Percentiles rank a stretch among this genome's conserved stretches.
These are phyloP conservation scores for Acacia concinna DNA, from an alignment of 331 rosid genomes.

Conservation along the genomic window DNA sequence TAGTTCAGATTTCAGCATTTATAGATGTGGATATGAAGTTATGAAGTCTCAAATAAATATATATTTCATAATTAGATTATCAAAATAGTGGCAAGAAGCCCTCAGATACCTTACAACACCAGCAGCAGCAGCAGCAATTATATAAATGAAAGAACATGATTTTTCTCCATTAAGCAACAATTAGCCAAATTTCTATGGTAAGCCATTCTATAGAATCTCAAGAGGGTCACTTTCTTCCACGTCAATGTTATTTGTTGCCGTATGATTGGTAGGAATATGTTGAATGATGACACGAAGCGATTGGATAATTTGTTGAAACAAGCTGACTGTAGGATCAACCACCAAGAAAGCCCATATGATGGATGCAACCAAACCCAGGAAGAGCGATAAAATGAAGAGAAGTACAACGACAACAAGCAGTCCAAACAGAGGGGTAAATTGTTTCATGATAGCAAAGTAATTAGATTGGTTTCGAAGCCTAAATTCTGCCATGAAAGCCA, in stretches of 20 bases:
- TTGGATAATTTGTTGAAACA: background rate
- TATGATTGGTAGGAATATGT: background rate
- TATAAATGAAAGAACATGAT: no score
- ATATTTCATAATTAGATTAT: background rate
- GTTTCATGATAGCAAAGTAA: background rate
- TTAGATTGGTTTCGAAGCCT: background rate
- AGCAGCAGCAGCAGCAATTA: no score
- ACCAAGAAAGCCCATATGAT: background rate
- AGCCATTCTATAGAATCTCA: background rate
- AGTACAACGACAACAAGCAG: background rate
- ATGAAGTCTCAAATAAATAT: background rate
- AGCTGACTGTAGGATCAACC: background rate
- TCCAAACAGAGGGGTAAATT: background rate
- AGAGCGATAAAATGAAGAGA: background rate
- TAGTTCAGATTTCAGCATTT: background rate
- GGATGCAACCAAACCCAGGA: background rate
- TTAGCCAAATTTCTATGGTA: no score
- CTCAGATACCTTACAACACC: background rate
- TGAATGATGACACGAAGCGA: background rate
- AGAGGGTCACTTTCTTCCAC: background rate
- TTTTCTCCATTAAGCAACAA: no score
- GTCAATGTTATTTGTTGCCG: background rate
- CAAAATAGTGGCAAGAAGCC: background rate
- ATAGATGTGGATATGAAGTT: background rate
- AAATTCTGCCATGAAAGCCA: background rate